Evolutionary conservation across 2,329 filamentous ascomycete species (phyloP).

Genomic region (Ophiostoma pallidulum): DNA sequence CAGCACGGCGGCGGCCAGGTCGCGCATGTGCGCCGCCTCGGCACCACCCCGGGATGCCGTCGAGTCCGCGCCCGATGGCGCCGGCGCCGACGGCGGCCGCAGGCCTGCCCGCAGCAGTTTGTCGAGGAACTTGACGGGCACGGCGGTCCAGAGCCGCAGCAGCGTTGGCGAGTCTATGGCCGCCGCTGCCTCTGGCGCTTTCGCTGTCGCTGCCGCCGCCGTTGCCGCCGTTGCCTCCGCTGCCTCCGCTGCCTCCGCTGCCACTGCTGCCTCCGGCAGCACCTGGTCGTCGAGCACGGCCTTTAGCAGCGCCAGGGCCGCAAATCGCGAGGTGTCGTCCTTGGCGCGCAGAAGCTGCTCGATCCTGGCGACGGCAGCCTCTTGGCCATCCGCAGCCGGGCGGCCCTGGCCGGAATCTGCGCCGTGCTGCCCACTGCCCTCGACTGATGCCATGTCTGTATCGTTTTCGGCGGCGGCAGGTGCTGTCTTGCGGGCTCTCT

Average conservation of each 20-base stretch:
- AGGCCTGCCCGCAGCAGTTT: conserved; percentile 49
- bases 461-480: neutral
- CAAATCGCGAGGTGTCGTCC: conserved; percentile 59
- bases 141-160: conserved; percentile 45
- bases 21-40: conserved; percentile 51
- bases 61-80: conserved; percentile 13
- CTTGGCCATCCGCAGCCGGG: conserved; percentile 6
- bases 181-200: neutral
- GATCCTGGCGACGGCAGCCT: conserved; percentile 36
- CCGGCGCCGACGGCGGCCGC: neutral
- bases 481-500: neutral
- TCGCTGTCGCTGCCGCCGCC: neutral
- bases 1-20: conserved; percentile 52
- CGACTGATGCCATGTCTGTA: neutral
- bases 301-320: conserved; percentile 56
- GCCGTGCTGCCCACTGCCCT: neutral
- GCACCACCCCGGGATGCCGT: conserved; percentile 21
- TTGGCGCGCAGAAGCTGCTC: conserved; percentile 46
- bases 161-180: conserved; percentile 24
- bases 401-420: neutral
- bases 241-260: neutral
- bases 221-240: neutral
- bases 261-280: neutral
- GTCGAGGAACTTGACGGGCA: conserved; percentile 55
- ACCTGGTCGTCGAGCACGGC: conserved; percentile 50